Percentiles rank a stretch among this genome's conserved stretches.
Evolutionary conservation across 805 yeast genomes (phyloP).

Genomic region (Scheffersomyces coipomensis): DNA sequence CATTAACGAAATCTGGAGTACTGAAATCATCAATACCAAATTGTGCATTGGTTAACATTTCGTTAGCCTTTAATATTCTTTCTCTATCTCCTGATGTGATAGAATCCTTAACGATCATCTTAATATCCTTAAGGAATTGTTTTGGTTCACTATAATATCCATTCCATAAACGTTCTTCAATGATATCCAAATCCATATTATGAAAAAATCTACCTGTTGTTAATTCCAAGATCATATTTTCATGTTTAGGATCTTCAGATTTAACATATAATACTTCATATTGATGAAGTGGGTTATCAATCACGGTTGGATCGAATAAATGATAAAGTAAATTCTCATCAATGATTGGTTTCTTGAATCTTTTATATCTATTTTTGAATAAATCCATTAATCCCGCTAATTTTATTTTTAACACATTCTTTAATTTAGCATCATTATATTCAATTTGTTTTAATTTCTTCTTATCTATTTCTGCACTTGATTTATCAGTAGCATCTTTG

Average conservation of each 20-base stretch:
- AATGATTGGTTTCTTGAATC: slow-evolving; percentile 87
- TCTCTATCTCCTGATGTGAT: slow-evolving; percentile 78
- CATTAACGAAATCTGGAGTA: slow-evolving; percentile 64
- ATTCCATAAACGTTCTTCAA: slow-evolving; percentile 96
- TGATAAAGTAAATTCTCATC: slow-evolving; percentile 75
- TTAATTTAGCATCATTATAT: slow-evolving; percentile 74
- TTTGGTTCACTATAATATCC: slow-evolving; percentile 92
- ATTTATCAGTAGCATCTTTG: slow-evolving; percentile 8
- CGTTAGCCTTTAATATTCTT: slow-evolving; percentile 76
- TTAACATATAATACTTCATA: slow-evolving; percentile 45
- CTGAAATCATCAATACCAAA: slow-evolving; percentile 91
- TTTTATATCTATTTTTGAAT: slow-evolving; percentile 80
- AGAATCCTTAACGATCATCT: slow-evolving; percentile 79
- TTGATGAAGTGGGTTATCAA: slow-evolving; percentile 32
- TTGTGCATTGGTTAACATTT: slow-evolving; percentile 94
- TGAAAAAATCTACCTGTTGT: slow-evolving; percentile 68
- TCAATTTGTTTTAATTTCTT: slow-evolving; percentile 50
- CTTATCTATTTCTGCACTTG: slow-evolving; percentile 33
- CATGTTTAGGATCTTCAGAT: slow-evolving; percentile 42
- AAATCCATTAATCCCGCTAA: slow-evolving; percentile 86
- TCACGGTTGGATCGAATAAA: slow-evolving; percentile 64
- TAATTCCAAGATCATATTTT: slow-evolving; percentile 78
- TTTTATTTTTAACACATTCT: slow-evolving; percentile 81
- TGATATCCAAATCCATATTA: slow-evolving; percentile 91
- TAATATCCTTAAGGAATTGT: slow-evolving; percentile 83